Evolutionary conservation across 768 basidiomycete genomes (phyloP), one percentile per base, ranked within the genome.

Genomic region (Tricholoma sp.): DNA sequence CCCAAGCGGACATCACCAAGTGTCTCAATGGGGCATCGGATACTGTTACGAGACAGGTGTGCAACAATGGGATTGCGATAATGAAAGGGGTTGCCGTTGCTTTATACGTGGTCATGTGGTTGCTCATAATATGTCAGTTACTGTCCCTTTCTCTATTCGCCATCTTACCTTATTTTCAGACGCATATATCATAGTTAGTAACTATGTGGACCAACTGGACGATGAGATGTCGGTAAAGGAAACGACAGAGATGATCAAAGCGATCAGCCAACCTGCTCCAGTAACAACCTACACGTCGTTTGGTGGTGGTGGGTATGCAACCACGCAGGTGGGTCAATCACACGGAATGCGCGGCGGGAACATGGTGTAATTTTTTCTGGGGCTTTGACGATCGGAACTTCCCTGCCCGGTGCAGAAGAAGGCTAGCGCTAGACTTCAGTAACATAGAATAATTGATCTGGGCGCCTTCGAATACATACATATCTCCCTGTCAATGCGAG

Each of bases 121-220:
- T 83, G 50, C 59, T 84, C 55, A 74, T 80, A 61, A 73, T 84
- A 45, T 83, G 83, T 84, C 59, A 53, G 82, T 78, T 9, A 5
- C 41, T 41, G 24, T 29, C 32, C 14, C 19, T 31, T 39, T 16
- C 35, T 41, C 45, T 31, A 5, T 31, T 43, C 37, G 45, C 35
- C 9, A 57, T 52, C 14, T 56, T 39, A 39, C 59, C 56, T 60
- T 19, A 45, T 27, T 54, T 56, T 22, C 57, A 85, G 83, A 80
- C 60, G 78, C 76, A 2, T 80, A 76, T 67, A 68, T 82, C 58
- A 75, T 84, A 52, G 77, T 82, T 12, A 72, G 74, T 54, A 72
- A 76, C 65, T 84, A 84, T 60, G 75, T 77, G 22, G 72, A 77
- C 24, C 82, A 85, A 66, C 71, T 84, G 27, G 70, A 73, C 55